Base-by-base conservation (phyloP, 2,329 filamentous ascomycete genomes). In the Colletotrichum caudatum region DNA sequence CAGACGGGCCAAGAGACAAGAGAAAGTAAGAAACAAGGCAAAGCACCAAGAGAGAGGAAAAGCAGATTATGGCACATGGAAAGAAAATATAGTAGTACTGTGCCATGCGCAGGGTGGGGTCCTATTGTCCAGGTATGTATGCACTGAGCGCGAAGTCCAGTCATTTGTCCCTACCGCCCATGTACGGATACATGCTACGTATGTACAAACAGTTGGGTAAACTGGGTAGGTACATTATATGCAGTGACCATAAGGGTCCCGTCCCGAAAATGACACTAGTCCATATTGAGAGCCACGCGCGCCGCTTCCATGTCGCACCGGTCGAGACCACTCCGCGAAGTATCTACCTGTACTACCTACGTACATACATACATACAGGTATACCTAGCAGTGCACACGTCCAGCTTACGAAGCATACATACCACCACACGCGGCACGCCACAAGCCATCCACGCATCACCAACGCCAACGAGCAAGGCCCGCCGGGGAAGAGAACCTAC, bases 111-210 rank as follows among this genome's bases (percentile, higher is more conserved):
- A 3, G 50, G 1, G 48, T 7, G 63, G 59, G 56, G 46, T 29
- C n/a, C 26, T 14, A 26, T 5, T 20, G 2, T 29, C 26, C 26
- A 29, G 26, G 26, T 29, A 29, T 29, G 26, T 29, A 29, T 29
- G 3, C 3, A 66, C 41, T 23, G 67, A 37, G 37, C 62, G 62
- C 44, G 59, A 39, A 39, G 41, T 35, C 67, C 46, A 67, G 57
- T 64, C 58, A 67, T 58, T 62, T 56, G 51, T 33, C 51, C 5
- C 50, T 57, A 51, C 53, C 37, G 48, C 57, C 33, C 39, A 61
- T 29, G 26, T 29, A 29, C 26, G 26, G 3, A 29, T 2, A 29
- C 3, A 3, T 29, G 5, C 29, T 29, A 29, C 2, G 2, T 29
- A 29, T 3, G 29, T 29, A n/a, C n/a, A n/a, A n/a, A n/a, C n/a